A percentile compares a stretch with the other conserved stretches of the same genome.
phyloP scores from a whole-genome alignment of 345 rosid genomes.

The Hypericum perforatum region DNA sequence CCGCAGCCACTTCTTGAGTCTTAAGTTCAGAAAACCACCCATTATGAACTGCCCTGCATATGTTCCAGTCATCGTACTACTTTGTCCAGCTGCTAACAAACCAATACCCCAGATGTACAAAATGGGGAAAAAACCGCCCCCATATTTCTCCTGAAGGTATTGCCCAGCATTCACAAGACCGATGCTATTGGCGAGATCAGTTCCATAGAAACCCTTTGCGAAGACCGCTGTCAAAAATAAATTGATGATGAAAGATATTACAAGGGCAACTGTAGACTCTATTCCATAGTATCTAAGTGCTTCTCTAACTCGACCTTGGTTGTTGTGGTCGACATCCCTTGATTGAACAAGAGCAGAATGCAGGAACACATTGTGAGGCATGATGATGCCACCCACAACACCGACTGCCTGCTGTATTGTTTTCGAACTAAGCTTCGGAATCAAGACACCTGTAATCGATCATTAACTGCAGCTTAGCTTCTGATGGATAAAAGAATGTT shows the following conservation, averaged over 20 bases:
- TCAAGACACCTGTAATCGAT: background rate
- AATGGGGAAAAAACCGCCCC: slow-evolving; percentile 83
- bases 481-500: background rate
- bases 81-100: slow-evolving; percentile 86
- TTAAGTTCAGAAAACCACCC: slow-evolving; percentile 87
- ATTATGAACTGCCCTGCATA: slow-evolving; percentile 93
- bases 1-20: slow-evolving; percentile 87
- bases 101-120: slow-evolving; percentile 91
- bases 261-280: slow-evolving; percentile 65
- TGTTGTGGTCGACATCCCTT: slow-evolving; percentile 54
- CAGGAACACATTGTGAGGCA: slow-evolving; percentile 33
- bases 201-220: slow-evolving; percentile 78
- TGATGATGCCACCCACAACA: too few relatives aligned
- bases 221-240: slow-evolving; percentile 84
- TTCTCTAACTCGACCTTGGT: slow-evolving; percentile 64
- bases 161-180: slow-evolving; percentile 83
- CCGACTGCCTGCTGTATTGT: too few relatives aligned
- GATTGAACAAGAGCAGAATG: slow-evolving; percentile 96
- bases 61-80: slow-evolving; percentile 89
- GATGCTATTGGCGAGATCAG: slow-evolving; percentile 57
- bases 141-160: slow-evolving; percentile 77
- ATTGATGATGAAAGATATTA: slow-evolving; percentile 72
- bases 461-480: slow-evolving; percentile 1
- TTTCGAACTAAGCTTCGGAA: too few relatives aligned
- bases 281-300: slow-evolving; percentile 82